A percentile compares a stretch with the other conserved stretches of the same genome.
Evolutionary conservation across 169 alveolate genomes (phyloP).

Genomic region (Eimeria maxima): DNA sequence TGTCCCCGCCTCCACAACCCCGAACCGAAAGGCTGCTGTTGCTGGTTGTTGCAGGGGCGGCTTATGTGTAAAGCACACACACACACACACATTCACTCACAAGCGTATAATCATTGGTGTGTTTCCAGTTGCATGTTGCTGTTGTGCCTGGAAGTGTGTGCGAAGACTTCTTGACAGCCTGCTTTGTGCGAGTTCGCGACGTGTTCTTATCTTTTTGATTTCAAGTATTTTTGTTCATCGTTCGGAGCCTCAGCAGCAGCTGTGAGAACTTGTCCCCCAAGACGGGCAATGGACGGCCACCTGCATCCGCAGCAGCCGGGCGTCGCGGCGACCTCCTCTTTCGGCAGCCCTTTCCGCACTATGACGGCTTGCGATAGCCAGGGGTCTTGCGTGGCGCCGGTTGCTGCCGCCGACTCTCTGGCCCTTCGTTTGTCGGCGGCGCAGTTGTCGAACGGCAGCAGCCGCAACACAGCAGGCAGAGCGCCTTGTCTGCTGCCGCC

Average conservation of each 20-base stretch:
- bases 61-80: not conserved
- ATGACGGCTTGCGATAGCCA: not conserved
- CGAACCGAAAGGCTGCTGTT: not conserved
- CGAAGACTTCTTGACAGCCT: not conserved
- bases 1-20: not conserved
- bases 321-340: not conserved
- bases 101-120: not conserved
- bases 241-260: not conserved
- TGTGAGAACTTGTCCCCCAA: not conserved
- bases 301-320: constrained; percentile 51
- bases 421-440: not conserved
- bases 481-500: not conserved
- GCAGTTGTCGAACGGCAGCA: constrained; percentile 24
- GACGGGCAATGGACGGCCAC: constrained; percentile 39
- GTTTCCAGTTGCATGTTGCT: not conserved
- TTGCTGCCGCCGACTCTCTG: not conserved
- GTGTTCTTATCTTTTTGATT: not conserved
- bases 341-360: constrained; percentile 10
- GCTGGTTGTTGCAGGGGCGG: not conserved
- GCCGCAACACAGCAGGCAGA: constrained; percentile 14
- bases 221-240: not conserved
- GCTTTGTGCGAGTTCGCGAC: not conserved
- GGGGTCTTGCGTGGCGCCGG: constrained; percentile 5
- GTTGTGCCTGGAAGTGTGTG: not conserved
- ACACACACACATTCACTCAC: too few species aligned